Evolutionary conservation across 2,329 filamentous ascomycete genomes (phyloP), one percentile per base, ranked within the genome.

Genomic region (Alternaria dauci): DNA sequence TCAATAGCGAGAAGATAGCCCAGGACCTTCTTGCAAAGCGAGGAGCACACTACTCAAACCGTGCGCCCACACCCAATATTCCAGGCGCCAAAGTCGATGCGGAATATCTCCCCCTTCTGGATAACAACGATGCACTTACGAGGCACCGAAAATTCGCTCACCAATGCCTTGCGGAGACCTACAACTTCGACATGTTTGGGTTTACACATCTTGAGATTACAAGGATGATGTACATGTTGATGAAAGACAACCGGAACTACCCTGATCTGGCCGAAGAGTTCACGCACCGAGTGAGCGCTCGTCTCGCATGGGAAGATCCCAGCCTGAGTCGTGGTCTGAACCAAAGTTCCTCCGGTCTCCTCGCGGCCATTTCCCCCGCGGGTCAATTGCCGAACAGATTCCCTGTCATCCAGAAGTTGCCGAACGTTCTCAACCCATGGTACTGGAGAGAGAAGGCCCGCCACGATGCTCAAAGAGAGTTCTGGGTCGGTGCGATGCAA

Each of bases 131-230:
- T 2, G 52, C 52, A 18, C 52, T 55, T 39, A 47, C 52, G 26
- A 47, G 52, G 14, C 52, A 55, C 8, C 52, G 52, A 4, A 55
- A 55, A 11, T 55, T 55, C 23, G 42, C 52, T 18, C 52, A 55
- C 23, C 41, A 55, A 28, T 55, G 52, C 7, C 32, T 55, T 11
- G 32, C 52, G 8, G 44, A 55, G 32, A 55, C 52, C 11, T 55
- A 55, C 32, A 55, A 55, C 42, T 55, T 36, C 30, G 52, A 55
- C n/a, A 55, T 55, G 52, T 55, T 47, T 14, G 52, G 52, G 9
- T 55, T 55, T 26, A 55, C 52, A 11, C 52, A 55, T 28, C 32
- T 55, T 16, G 52, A 55, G 18, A 55, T 55, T 12, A 55, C 43
- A 11, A 38, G 52, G n/a, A 55, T 55, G 52, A 55, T 55, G 52